Base-by-base conservation (phyloP, 164 flowering plant genomes). In the Chimonanthus praecox region DNA sequence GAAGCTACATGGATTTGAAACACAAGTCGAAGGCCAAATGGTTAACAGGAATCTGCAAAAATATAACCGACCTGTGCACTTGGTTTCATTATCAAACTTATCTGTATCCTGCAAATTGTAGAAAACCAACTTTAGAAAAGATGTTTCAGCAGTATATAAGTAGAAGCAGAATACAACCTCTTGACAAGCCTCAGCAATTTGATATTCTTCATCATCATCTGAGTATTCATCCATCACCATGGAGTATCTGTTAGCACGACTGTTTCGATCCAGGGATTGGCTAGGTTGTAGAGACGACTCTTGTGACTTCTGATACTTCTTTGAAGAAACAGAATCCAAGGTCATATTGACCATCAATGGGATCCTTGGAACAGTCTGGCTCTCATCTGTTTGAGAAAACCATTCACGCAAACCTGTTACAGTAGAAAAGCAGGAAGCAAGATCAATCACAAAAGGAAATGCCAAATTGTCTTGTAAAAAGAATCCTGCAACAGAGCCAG, bases 261-360 rank as follows among this genome's bases (percentile, higher is more conserved):
- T 83, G 7, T 82, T 75, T 73, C 88, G 94, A 82, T 93, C 92
- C 71, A 85, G 75, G 54, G 90, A 80, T 47, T 82, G 76, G 50
- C 71, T 73, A 74, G 85, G 75, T 71, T 79, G 87, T 75, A 67
- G 74, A 75, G 85, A 80, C 33, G 87, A 77, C 43, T 78, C 88
- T 20, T 79, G 83, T 3, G 64, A 67, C 77, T 85, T 96, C 71
- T 76, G 78, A 67, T 77, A 71, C 80, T 82, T 90, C 79, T 84
- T 84, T 68, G 89, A 82, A 68, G 90, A 78, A 79, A 77, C 79
- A 71, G 95, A 82, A 74, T 86, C 83, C 65, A 95, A 86, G 10
- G 88, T 80, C 98, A 94, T 92, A 79, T 92, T 96, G 68, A 90
- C 91, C 97, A 94, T 96, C 60, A 90, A 94, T 43, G 97, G 97